Evolutionary conservation across 768 basidiomycete genomes (phyloP), one percentile per base, ranked within the genome.

Genomic region (Tephrocybe sp.): DNA sequence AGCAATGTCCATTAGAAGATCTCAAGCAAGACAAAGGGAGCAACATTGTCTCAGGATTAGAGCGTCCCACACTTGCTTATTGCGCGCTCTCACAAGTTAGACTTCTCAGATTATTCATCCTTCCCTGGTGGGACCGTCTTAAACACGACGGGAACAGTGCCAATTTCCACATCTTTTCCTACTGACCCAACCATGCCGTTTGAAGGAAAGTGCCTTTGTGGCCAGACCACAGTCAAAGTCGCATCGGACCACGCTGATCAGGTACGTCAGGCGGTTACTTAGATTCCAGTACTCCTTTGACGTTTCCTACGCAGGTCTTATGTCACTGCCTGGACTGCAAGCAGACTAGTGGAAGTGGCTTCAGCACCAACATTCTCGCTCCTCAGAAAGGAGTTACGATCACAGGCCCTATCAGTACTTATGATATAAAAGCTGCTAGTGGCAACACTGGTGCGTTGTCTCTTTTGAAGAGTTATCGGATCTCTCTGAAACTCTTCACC

Each of bases 321-420:
- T 72, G 71, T 51, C 71, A 72, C 57, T 72, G 71, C 61, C 50
- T 47, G 25, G 71, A 71, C 51, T 72, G 71, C 58, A 61, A 62
- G 36, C 63, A 69, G 43, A 68, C 69, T 28, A 68, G 66, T 43
- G 71, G 71, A n/a, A 68, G 68, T 43, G 69, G 68, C 5, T 72
- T 67, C 61, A 68, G 66, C 58, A 69, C 70, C 55, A 71, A 69
- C 56, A 54, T 72, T 50, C 64, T 71, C 21, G 67, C 61, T 4
- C 62, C 64, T 9, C 58, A 69, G 50, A 67, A 62, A 44, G 60
- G 64, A 31, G 63, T 70, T 24, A 65, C 49, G 11, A 69, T 71
- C 55, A 59, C 40, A 1, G 71, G 69, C 0, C 67, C 71, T 3
- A 55, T 65, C n/a, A 66, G 66, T 45, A 51, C 61, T 22, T 72